phyloP scores from a whole-genome alignment of 768 basidiomycete genomes.

The Naganishia kalamii region DNA sequence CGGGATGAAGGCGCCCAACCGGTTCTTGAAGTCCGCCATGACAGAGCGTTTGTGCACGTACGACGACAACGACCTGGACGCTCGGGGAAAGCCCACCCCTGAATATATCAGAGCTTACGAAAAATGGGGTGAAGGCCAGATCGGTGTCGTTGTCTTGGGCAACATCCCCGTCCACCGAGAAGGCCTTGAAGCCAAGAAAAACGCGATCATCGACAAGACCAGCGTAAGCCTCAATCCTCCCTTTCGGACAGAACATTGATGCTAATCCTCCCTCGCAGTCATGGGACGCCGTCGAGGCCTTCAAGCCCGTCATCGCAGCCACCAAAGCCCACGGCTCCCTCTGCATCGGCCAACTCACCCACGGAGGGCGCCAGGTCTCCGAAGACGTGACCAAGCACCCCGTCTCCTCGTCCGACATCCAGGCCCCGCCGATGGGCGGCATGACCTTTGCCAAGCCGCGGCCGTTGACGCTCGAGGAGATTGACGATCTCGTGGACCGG shows the following conservation, averaged over 20 bases:
- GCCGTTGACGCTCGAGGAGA: slow-evolving; percentile 26
- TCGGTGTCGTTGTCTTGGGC: slow-evolving; percentile 40
- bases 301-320: slow-evolving; percentile 34
- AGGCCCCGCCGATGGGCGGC: slow-evolving; percentile 29
- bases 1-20: slow-evolving; percentile 35
- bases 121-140: slow-evolving; percentile 41
- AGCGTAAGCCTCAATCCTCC: not conserved
- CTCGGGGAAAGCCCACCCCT: slow-evolving; percentile 34
- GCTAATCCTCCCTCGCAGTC: not conserved
- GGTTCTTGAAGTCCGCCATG: slow-evolving; percentile 40
- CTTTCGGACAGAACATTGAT: not conserved
- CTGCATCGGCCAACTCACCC: slow-evolving; percentile 39
- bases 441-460: slow-evolving; percentile 34
- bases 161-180: slow-evolving; percentile 39
- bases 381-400: slow-evolving; percentile 32
- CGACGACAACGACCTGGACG: slow-evolving; percentile 29
- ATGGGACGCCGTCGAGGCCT: slow-evolving; percentile 36
- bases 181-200: slow-evolving; percentile 37
- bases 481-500: slow-evolving; percentile 29
- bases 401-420: slow-evolving; percentile 32
- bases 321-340: slow-evolving; percentile 32
- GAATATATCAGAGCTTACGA: slow-evolving; percentile 41
- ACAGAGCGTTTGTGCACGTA: slow-evolving; percentile 42
- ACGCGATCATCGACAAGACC: slow-evolving; percentile 36
- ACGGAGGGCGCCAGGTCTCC: slow-evolving; percentile 34